Percentiles rank a stretch among this genome's conserved stretches.
These are phyloP conservation scores for Kwoniella mangroviensis DNA, from an alignment of 768 basidiomycete genomes.

Conservation along the genomic window DNA sequence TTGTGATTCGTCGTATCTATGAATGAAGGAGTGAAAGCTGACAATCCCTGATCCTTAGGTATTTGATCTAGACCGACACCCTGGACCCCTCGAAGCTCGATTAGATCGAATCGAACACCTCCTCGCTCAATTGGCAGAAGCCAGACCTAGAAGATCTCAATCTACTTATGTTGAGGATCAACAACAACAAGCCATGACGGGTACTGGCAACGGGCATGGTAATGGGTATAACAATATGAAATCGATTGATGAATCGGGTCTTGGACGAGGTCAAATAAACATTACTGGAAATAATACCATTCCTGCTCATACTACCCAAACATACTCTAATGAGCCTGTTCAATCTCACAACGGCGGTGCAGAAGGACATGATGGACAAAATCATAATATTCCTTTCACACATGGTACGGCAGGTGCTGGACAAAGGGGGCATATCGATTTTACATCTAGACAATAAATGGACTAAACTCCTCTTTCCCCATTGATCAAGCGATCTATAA, in stretches of 20 bases:
- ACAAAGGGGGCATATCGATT: constrained; percentile 15
- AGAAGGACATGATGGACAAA: constrained; percentile 3
- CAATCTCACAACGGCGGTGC: neutral
- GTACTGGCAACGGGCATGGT: neutral
- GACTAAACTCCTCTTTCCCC: too few relatives aligned
- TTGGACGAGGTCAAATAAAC: neutral
- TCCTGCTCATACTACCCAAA: neutral
- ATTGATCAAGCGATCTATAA: neutral
- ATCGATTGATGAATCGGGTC: constrained; percentile 6
- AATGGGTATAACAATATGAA: constrained; percentile 3
- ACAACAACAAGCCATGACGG: neutral
- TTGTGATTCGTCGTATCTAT: too few relatives aligned
- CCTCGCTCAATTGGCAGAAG: constrained; percentile 27
- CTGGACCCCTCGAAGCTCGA: constrained; percentile 30
- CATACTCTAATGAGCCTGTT: neutral
- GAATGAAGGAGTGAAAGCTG: too few relatives aligned
- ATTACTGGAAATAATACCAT: constrained; percentile 8
- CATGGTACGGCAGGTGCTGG: constrained; percentile 28
- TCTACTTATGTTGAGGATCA: constrained; percentile 28
- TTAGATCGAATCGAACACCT: constrained; percentile 48
- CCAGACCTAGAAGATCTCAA: constrained; percentile 13
- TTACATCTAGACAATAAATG: constrained; percentile 4
- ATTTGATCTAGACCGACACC: constrained; percentile 38
- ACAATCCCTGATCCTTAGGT: constrained; percentile 8
- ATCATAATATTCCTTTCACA: constrained; percentile 14